phyloP scores from a whole-genome alignment of 139 green algal genomes.

The Coelastrella sp. region DNA sequence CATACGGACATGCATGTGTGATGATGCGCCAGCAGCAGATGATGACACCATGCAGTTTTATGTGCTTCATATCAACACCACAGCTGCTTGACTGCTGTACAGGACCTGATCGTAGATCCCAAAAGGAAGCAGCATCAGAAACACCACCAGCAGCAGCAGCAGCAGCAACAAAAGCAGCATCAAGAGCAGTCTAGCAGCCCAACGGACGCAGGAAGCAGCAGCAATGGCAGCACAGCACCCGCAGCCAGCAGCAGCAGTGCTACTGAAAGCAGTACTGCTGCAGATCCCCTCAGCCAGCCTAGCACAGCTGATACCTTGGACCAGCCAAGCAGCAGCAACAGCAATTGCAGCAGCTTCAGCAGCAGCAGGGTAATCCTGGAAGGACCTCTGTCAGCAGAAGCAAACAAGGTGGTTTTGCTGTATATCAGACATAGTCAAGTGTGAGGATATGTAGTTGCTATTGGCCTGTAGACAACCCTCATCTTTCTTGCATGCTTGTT shows the following conservation, averaged over 20 bases:
- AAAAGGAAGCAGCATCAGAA: constrained; percentile 56
- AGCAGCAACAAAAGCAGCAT: background rate
- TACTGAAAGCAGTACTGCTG: constrained; percentile 22
- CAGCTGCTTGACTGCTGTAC: background rate
- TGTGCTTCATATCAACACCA: background rate
- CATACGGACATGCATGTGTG: too few species aligned
- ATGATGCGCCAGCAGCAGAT: background rate
- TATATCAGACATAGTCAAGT: too few species aligned
- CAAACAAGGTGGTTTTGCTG: too few species aligned
- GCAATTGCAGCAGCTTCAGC: constrained; percentile 12
- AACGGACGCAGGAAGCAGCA: constrained; percentile 26
- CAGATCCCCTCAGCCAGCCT: background rate
- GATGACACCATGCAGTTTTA: background rate
- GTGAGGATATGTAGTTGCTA: too few species aligned
- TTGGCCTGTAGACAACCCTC: too few species aligned
- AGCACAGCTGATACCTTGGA: too few species aligned
- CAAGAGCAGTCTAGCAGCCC: constrained; percentile 7
- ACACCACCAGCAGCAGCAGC: constrained; percentile 30
- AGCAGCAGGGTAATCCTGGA: background rate
- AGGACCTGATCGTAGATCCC: constrained; percentile 90
- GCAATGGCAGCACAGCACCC: constrained; percentile 1
- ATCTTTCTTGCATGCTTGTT: too few species aligned
- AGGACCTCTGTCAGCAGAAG: constrained; percentile 24
- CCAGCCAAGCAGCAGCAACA: too few species aligned
- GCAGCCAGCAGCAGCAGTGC: constrained; percentile 19